phyloP scores from a whole-genome alignment of 1,284 basidiomycete genomes.

The Apiotrichum veenhuisii region DNA sequence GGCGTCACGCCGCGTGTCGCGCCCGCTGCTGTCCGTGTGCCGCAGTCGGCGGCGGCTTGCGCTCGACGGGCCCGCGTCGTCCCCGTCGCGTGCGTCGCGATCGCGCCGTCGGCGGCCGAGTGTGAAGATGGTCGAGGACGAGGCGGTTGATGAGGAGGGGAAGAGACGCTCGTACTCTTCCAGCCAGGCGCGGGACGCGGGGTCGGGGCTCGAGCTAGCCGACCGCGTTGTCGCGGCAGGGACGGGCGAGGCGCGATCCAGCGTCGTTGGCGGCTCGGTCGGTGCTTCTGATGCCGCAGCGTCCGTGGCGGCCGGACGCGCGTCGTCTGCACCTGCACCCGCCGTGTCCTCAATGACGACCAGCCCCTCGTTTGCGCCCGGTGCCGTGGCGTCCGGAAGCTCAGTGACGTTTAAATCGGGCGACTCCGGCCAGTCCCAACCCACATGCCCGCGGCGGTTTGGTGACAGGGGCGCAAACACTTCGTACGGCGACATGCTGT shows the following conservation, averaged over 20 bases:
- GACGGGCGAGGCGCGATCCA: slow-evolving; percentile 2
- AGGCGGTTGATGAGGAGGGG: neutral
- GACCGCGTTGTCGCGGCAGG: neutral
- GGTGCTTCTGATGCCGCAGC: neutral
- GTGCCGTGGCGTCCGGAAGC: neutral
- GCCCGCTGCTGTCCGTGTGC: neutral
- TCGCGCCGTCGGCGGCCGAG: slow-evolving; percentile 1
- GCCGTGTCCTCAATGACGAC: too few species aligned
- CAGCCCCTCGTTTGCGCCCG: neutral
- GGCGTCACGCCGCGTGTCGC: slow-evolving; percentile 19
- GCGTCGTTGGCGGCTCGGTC: neutral
- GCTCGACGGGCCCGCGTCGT: slow-evolving; percentile 1
- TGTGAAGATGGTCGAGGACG: neutral
- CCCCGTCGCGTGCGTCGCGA: too few species aligned
- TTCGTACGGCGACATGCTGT: neutral
- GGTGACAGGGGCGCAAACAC: neutral
- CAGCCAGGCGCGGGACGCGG: slow-evolving; percentile 8
- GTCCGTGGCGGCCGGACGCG: neutral
- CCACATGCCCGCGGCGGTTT: neutral
- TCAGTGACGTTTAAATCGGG: too few species aligned
- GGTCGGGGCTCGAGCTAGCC: slow-evolving; percentile 1
- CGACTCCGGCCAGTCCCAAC: neutral
- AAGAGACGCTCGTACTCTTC: slow-evolving; percentile 3
- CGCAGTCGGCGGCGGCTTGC: slow-evolving; percentile 6
- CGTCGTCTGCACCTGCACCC: neutral